Evolutionary conservation across 2,329 filamentous ascomycete genomes (phyloP).

Genomic region (Fusarium fujikuroi): DNA sequence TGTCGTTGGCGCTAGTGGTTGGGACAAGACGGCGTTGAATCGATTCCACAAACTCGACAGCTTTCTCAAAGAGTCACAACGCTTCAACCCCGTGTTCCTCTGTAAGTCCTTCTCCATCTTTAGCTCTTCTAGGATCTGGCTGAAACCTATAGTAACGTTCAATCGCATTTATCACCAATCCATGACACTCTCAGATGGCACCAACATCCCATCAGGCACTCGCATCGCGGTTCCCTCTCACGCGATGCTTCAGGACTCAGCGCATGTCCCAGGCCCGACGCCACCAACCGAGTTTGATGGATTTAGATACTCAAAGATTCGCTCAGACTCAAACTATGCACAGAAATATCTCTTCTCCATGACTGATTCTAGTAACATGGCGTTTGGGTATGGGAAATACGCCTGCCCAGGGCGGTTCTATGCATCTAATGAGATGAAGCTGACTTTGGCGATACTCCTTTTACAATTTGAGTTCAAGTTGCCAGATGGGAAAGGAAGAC

Average conservation of each 20-base stretch:
- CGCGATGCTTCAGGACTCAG: not conserved
- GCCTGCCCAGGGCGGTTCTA: not conserved
- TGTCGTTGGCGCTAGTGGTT: not conserved
- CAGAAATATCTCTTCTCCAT: not conserved
- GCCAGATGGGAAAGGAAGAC: not conserved
- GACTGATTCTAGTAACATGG: not conserved
- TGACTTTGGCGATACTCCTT: not conserved
- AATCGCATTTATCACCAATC: not conserved
- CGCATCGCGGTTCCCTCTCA: not conserved
- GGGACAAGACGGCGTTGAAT: not conserved
- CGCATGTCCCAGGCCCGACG: fast-evolving
- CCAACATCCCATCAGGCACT: not conserved
- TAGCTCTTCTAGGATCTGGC: fast-evolving
- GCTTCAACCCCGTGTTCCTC: not conserved
- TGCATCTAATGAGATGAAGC: not conserved
- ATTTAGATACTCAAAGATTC: not conserved
- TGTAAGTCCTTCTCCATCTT: fast-evolving
- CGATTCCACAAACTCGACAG: not conserved
- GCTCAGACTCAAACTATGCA: not conserved
- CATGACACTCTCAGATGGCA: not conserved
- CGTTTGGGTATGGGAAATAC: not conserved
- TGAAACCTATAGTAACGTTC: not conserved
- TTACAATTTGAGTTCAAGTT: not conserved
- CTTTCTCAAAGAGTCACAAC: not conserved
- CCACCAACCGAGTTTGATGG: not conserved